These are phyloP conservation scores for Rosa multiflora DNA, from an alignment of 306 rosid species.

Conservation along the genomic window DNA sequence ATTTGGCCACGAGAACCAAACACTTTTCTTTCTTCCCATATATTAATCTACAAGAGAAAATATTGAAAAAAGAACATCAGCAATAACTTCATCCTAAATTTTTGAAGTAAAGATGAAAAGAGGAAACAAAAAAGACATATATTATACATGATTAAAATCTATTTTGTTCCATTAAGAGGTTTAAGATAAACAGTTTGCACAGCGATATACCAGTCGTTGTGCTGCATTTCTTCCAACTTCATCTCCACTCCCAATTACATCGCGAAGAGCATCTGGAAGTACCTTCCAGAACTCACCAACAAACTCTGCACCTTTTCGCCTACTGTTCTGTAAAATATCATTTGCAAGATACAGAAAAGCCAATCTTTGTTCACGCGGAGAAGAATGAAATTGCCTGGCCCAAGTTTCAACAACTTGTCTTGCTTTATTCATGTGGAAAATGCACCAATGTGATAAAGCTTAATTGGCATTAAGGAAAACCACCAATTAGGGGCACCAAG, in stretches of 20 bases:
- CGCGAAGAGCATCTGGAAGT: slow-evolving; percentile 91
- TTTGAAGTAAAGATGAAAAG: neutral
- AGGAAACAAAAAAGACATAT: neutral
- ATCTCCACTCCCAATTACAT: slow-evolving; percentile 74
- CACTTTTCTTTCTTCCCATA: slow-evolving; percentile 98
- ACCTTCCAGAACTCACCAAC: slow-evolving; percentile 99
- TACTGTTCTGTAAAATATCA: slow-evolving; percentile 94
- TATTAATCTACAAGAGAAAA: slow-evolving; percentile 54
- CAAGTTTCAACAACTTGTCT: slow-evolving; percentile 97
- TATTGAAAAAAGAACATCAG: neutral
- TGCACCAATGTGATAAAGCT: slow-evolving; percentile 99
- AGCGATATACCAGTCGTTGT: slow-evolving; percentile 72
- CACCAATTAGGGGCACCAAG: slow-evolving; percentile 3
- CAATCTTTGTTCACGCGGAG: slow-evolving; percentile 84
- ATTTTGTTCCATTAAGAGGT: neutral
- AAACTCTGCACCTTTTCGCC: slow-evolving; percentile 96
- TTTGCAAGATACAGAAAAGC: slow-evolving; percentile 95
- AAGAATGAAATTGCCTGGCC: slow-evolving; percentile 81
- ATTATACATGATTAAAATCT: neutral
- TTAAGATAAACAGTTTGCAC: slow-evolving; percentile 1
- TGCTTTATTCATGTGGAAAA: slow-evolving; percentile 98
- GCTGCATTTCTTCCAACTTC: slow-evolving; percentile 79
- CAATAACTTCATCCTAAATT: slow-evolving; percentile 16
- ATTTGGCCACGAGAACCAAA: slow-evolving; percentile 96
- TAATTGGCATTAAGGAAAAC: slow-evolving; percentile 57